Evolutionary conservation across 345 rosid genomes (phyloP).

Genomic region (Firmiana major): DNA sequence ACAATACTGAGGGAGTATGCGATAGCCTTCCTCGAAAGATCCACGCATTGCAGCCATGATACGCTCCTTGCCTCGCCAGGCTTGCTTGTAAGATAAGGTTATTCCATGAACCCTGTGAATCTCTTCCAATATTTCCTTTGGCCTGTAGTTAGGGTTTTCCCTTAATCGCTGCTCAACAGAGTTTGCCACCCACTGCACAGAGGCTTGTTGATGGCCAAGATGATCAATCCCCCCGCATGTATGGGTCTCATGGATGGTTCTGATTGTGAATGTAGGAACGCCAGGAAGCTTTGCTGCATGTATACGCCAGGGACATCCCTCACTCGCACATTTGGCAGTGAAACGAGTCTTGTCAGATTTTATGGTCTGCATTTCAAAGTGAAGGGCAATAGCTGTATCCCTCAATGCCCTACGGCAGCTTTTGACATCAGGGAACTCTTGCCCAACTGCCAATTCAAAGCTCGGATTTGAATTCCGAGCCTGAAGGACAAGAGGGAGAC

Average conservation of each 20-base stretch:
- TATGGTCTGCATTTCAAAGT: conserved; percentile 94
- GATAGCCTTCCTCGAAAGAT: conserved; percentile 94
- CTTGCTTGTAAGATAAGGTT: conserved; percentile 93
- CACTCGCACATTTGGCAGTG: conserved; percentile 96
- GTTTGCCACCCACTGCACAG: conserved; percentile 97
- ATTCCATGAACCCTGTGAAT: conserved; percentile 94
- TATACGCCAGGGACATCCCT: conserved; percentile 97
- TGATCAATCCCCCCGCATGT: conserved; percentile 91
- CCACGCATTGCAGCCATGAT: conserved; percentile 99
- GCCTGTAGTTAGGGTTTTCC: conserved; percentile 93
- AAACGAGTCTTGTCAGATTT: conserved; percentile 99
- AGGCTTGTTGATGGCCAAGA: conserved; percentile 98
- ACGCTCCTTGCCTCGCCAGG: conserved; percentile 99
- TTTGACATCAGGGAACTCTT: conserved; percentile 95
- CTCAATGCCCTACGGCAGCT: conserved; percentile 94
- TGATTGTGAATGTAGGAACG: conserved; percentile 90
- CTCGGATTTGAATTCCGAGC: conserved; percentile 50
- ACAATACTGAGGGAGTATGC: conserved; percentile 89
- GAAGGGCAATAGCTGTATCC: conserved; percentile 95
- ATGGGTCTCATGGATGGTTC: conserved; percentile 85
- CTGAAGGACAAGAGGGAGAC: conserved; percentile 54
- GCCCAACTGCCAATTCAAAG: conserved; percentile 78
- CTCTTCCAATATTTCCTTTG: conserved; percentile 97
- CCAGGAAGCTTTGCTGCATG: conserved; percentile 99
- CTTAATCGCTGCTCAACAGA: conserved; percentile 88